These are phyloP conservation scores for Metahyphopichia silvanorum DNA, from an alignment of 805 yeast species.

Conservation along the genomic window DNA sequence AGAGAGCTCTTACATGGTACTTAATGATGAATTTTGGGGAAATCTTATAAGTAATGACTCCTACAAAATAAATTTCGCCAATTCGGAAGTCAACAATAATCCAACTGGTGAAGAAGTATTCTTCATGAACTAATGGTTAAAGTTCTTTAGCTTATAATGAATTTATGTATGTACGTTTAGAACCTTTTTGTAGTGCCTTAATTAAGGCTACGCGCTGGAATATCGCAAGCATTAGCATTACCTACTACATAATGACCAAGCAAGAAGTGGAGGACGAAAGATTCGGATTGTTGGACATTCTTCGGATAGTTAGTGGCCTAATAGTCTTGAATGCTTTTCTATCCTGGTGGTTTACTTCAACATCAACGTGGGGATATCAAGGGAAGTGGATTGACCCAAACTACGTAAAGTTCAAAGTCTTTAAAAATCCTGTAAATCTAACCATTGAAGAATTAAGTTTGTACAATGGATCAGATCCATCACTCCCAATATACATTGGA, in stretches of 20 bases:
- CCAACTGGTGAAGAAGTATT: slow-evolving; percentile 22
- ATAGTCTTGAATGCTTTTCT: slow-evolving; percentile 43
- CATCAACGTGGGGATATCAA: slow-evolving; percentile 59
- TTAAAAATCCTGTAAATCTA: slow-evolving; percentile 20
- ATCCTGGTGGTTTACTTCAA: slow-evolving; percentile 58
- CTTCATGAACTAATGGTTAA: slow-evolving; percentile 16
- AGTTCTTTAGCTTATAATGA: no score
- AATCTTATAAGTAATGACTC: slow-evolving; percentile 43
- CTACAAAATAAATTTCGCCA: slow-evolving; percentile 33
- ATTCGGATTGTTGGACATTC: slow-evolving; percentile 36
- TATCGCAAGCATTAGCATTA: no score
- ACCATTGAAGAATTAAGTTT: slow-evolving; percentile 44
- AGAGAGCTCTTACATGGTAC: slow-evolving; percentile 49
- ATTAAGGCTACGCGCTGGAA: no score
- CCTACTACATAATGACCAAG: slow-evolving; percentile 4
- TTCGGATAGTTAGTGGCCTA: slow-evolving; percentile 45
- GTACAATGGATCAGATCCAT: slow-evolving; percentile 49
- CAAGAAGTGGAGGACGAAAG: slow-evolving; percentile 1
- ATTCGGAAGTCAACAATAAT: slow-evolving; percentile 10
- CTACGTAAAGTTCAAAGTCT: slow-evolving; percentile 30
- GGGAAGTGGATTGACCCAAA: slow-evolving; percentile 47
- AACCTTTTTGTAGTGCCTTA: not conserved
- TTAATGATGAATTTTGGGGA: slow-evolving; percentile 73
- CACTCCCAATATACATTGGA: slow-evolving; percentile 55
- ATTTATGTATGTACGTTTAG: not conserved